Percentiles rank a stretch among this genome's conserved stretches.
Evolutionary conservation across 2,329 filamentous ascomycete genomes (phyloP).

Genomic region (Ilyonectria mors-panacis): DNA sequence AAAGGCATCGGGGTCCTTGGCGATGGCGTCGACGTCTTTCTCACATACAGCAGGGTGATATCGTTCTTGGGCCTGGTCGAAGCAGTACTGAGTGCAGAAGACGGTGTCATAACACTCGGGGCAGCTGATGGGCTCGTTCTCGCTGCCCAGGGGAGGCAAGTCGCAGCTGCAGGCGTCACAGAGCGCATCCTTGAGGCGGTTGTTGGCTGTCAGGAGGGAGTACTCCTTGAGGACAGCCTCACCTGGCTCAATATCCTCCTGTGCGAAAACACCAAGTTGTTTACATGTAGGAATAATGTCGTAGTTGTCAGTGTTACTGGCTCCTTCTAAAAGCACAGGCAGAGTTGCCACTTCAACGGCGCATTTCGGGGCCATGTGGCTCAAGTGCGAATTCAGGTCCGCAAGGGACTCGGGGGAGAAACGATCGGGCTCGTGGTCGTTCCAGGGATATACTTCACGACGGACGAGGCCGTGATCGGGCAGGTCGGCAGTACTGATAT

Average conservation of each 20-base stretch:
- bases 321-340: constrained; percentile 76
- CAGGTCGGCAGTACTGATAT: constrained; percentile 64
- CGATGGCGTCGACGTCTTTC: constrained; percentile 75
- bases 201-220: constrained; percentile 90
- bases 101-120: constrained; percentile 76
- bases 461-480: constrained; percentile 81
- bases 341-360: constrained; percentile 83
- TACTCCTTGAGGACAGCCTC: constrained; percentile 86
- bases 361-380: constrained; percentile 82
- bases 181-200: constrained; percentile 86
- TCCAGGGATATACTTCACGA: constrained; percentile 80
- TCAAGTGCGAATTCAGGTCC: constrained; percentile 80
- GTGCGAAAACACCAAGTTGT: constrained; percentile 93
- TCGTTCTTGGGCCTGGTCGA: constrained; percentile 68
- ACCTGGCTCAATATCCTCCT: constrained; percentile 81
- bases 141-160: constrained; percentile 72
- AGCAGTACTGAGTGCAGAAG: constrained; percentile 75
- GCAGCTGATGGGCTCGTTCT: constrained; percentile 67
- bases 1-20: constrained; percentile 72
- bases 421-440: constrained; percentile 77
- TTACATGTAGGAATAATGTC: constrained; percentile 72
- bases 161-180: constrained; percentile 91
- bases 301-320: constrained; percentile 64
- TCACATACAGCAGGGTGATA: constrained; percentile 79
- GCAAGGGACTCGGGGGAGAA: constrained; percentile 78